A percentile compares a stretch with the other conserved stretches of the same genome.
Conservation (phyloP, 352 stramenopile species). For the Elongisporangium prolatum region DNA sequence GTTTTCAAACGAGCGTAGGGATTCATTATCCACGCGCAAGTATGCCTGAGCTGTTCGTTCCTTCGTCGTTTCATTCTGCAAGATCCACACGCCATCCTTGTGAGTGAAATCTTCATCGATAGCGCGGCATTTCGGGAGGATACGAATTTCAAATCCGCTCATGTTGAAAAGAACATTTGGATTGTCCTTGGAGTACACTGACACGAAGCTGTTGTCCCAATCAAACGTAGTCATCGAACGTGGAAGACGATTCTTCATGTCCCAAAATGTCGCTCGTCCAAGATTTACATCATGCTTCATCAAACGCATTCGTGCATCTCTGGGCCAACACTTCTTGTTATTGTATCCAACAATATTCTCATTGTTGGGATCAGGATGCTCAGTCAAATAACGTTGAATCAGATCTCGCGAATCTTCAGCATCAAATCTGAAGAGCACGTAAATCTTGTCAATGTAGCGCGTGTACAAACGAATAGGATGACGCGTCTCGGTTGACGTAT, state of each 20-base stretch:
- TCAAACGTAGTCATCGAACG: conserved; percentile 98
- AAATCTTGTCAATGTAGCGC: conserved; percentile 99
- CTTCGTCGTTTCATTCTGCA: conserved; percentile 99
- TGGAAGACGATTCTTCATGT: conserved; percentile 99
- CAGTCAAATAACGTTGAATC: conserved; percentile 99
- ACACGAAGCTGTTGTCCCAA: conserved; percentile 99
- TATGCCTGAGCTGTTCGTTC: conserved; percentile 99
- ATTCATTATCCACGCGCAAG: conserved; percentile 94
- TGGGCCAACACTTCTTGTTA: conserved; percentile 99
- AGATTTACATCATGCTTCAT: conserved; percentile 99
- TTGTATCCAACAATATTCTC: conserved; percentile 99
- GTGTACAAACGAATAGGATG: conserved; percentile 99
- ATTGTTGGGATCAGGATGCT: conserved; percentile 99
- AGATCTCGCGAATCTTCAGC: conserved; percentile 97
- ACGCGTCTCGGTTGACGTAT: conserved; percentile 95
- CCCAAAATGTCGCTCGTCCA: conserved; percentile 98
- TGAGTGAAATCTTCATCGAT: conserved; percentile 91
- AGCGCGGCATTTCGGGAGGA: conserved; percentile 91
- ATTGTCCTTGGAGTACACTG: conserved; percentile 99
- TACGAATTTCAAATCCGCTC: conserved; percentile 98
- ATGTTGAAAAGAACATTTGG: conserved; percentile 99
- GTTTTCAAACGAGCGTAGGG: conserved; percentile 98
- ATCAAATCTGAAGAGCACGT: conserved; percentile 99
- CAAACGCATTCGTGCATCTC: conserved; percentile 98
- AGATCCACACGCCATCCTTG: conserved; percentile 99